These are phyloP conservation scores for Dendrobium huoshanense DNA, from an alignment of 106 monocot species.

Conservation along the genomic window DNA sequence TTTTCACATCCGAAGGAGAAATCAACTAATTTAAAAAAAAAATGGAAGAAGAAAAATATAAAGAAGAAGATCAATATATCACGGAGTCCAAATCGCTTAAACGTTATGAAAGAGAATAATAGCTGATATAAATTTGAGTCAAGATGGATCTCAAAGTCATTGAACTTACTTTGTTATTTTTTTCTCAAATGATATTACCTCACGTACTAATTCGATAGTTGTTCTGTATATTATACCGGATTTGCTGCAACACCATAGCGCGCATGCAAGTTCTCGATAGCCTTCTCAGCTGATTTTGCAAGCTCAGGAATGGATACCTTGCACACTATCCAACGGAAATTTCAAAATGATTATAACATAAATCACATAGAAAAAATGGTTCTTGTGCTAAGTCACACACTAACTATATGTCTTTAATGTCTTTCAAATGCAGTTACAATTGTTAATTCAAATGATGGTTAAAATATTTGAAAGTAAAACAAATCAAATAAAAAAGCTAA, in stretches of 20 bases:
- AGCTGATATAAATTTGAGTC: no score
- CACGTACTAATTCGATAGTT: not conserved
- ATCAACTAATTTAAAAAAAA: no score
- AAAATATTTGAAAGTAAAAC: no score
- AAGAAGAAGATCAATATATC: no score
- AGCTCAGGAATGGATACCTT: conserved; percentile 72
- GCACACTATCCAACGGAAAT: conserved; percentile 31
- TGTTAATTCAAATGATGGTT: not conserved
- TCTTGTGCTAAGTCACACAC: not conserved
- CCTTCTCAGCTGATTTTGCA: conserved; percentile 61
- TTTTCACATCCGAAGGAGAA: no score
- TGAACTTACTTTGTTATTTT: no score
- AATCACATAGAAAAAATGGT: not conserved
- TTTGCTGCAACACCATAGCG: conserved; percentile 1
- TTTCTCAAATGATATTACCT: not conserved
- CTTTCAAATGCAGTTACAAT: no score
- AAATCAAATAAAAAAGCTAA: not conserved
- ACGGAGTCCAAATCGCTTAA: no score
- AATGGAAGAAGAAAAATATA: no score
- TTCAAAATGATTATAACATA: not conserved
- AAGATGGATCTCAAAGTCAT: no score
- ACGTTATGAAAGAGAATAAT: no score
- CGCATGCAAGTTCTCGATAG: conserved; percentile 49
- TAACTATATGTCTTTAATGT: no score
- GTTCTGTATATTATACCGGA: not conserved